Evolutionary conservation across 768 basidiomycete species (phyloP), one percentile per base, ranked within the genome.

Genomic region (Lentinula aciculospora): DNA sequence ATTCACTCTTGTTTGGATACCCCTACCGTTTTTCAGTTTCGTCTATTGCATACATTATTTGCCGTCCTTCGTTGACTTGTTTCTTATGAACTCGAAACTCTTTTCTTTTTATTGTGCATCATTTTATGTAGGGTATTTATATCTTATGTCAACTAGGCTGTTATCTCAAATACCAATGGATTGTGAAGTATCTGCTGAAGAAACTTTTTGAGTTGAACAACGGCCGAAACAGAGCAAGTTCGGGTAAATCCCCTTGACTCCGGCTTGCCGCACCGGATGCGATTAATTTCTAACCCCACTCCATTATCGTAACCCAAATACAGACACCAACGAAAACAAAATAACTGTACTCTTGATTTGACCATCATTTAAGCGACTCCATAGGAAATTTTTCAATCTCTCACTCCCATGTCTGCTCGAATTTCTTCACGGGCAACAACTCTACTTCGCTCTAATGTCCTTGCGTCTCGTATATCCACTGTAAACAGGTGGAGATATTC

Each of bases 31-130:
- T 31, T 27, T 53, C n/a, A 55, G 53, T 55, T 39, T 29, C 37
- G 23, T 31, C 17, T 44, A 42, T 42, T 68, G 67, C 71, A 62
- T 64, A 59, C 39, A 53, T 53, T 61, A 56, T 51, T 60, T 39
- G 47, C 54, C 69, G n/a, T n/a, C n/a, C n/a, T n/a, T n/a, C n/a
- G n/a, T 70, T 66, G 66, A 67, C 62, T 62, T 63, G 61, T 60
- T 62, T 62, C 62, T 67, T 65, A 64, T 68, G 46, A 66, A 66
- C 32, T 34, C 49, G 9, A 7, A 9, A 13, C 13, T 34, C 32
- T 34, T 53, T 57, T 56, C 56, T 61, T 75, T 74, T 64, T 70
- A 72, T 71, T 70, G 62, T 68, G 64, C 65, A 64, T 65, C 34
- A 32, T 31, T 62, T 51, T 64, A 55, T 59, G 57, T 59, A 60